Evolutionary conservation across 75 land plant genomes (phyloP).

Genomic region (Sequoiadendron giganteum): DNA sequence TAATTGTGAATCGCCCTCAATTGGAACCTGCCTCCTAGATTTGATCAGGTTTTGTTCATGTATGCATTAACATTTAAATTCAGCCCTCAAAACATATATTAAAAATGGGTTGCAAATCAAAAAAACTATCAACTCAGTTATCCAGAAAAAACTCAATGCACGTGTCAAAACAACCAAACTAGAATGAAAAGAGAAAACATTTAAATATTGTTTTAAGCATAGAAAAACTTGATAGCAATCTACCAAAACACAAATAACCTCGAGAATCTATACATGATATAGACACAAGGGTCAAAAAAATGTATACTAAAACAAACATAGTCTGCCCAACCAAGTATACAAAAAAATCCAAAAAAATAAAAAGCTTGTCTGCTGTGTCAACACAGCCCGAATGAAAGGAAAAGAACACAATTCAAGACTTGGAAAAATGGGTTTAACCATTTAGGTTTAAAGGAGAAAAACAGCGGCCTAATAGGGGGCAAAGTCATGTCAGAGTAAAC

Average conservation of each 20-base stretch:
- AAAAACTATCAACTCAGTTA: not conserved
- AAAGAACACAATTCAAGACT: not conserved
- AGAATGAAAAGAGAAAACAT: too few relatives aligned
- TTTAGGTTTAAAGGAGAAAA: not conserved
- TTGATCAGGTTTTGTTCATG: not conserved
- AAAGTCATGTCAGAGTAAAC: not conserved
- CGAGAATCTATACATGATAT: too few relatives aligned
- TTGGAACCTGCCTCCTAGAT: too few relatives aligned
- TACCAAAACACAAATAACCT: too few relatives aligned
- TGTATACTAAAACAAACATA: too few relatives aligned
- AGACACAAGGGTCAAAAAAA: too few relatives aligned
- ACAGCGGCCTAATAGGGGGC: not conserved
- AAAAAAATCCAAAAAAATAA: not conserved
- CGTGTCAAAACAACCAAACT: not conserved
- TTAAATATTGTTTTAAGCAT: too few relatives aligned
- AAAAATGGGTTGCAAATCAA: not conserved
- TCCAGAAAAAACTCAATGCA: not conserved
- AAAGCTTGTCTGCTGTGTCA: not conserved
- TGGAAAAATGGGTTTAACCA: not conserved
- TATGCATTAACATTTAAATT: too few relatives aligned
- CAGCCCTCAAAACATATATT: too few relatives aligned
- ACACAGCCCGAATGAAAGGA: not conserved
- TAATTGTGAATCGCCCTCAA: too few relatives aligned
- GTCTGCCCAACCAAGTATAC: not conserved
- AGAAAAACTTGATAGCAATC: too few relatives aligned